phyloP scores from a whole-genome alignment of 2,329 filamentous ascomycete genomes.

The Sporothrix euskadiensis region DNA sequence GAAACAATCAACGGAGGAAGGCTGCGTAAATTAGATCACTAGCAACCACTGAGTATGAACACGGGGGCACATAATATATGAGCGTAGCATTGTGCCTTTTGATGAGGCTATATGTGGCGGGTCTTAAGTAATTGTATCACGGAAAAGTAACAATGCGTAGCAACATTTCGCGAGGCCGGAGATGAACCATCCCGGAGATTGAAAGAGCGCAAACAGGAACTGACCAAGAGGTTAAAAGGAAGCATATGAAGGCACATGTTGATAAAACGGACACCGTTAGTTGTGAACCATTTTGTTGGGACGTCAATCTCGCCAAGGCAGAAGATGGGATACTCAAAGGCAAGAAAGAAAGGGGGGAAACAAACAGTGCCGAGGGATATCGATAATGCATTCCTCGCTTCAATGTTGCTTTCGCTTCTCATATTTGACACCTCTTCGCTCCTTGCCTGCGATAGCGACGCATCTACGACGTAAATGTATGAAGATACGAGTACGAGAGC shows the following conservation, averaged over 20 bases:
- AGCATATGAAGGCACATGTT: background rate
- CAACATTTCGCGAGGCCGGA: background rate
- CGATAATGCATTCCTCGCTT: background rate
- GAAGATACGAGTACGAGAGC: constrained; percentile 4
- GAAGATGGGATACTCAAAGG: background rate
- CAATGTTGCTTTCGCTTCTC: too few relatives aligned
- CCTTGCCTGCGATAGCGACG: background rate
- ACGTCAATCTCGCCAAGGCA: constrained; percentile 16
- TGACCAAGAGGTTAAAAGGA: background rate
- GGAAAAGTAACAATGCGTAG: background rate
- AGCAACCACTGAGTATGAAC: background rate
- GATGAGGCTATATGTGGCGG: constrained; percentile 1
- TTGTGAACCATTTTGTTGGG: constrained; percentile 3
- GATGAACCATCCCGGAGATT: constrained; percentile 12
- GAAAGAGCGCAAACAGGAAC: background rate
- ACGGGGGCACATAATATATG: background rate
- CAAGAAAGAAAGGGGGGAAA: background rate
- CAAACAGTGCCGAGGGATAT: background rate
- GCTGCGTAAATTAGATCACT: constrained; percentile 7
- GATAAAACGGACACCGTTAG: background rate
- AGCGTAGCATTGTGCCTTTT: background rate
- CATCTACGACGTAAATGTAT: background rate
- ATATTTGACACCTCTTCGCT: background rate
- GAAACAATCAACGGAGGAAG: background rate
- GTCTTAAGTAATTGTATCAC: constrained; percentile 1